Evolutionary conservation across 2,329 filamentous ascomycete species (phyloP).

Genomic region (Metarhizium robertsii): DNA sequence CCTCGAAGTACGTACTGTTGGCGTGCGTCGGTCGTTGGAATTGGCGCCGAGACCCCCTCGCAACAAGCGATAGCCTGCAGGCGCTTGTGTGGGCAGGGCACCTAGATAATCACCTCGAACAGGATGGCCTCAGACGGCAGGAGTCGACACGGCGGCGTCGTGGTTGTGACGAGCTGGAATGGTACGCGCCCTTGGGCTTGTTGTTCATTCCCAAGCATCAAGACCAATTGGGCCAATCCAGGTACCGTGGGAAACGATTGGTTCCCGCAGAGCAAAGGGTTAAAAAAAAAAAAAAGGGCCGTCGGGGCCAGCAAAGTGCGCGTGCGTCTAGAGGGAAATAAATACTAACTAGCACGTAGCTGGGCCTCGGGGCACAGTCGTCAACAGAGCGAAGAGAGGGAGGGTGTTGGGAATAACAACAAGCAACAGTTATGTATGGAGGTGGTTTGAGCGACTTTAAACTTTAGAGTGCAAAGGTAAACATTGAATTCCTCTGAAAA

Average conservation of each 20-base stretch:
- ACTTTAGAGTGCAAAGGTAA: no score
- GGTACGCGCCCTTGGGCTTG: conserved; percentile 2
- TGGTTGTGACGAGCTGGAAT: conserved; percentile 4
- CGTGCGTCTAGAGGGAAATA: no score
- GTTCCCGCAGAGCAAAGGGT: not conserved
- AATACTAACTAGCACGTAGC: no score
- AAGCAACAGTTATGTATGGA: no score
- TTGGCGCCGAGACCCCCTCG: not conserved
- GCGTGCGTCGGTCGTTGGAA: not conserved
- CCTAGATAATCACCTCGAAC: no score
- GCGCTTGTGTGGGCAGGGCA: no score
- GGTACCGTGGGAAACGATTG: not conserved
- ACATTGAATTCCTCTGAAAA: no score
- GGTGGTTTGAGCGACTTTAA: no score
- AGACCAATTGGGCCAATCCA: not conserved
- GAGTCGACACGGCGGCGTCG: not conserved
- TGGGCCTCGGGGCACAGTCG: no score
- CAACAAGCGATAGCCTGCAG: not conserved
- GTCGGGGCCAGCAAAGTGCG: no score
- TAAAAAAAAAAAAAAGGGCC: not conserved
- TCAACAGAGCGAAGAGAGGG: no score
- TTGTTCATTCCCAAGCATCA: conserved; percentile 6
- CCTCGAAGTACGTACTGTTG: not conserved
- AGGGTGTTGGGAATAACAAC: no score
- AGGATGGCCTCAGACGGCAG: not conserved